These are phyloP conservation scores for Mortierella antarctica DNA, from an alignment of 192 early-diverging fungal species.

Conservation along the genomic window DNA sequence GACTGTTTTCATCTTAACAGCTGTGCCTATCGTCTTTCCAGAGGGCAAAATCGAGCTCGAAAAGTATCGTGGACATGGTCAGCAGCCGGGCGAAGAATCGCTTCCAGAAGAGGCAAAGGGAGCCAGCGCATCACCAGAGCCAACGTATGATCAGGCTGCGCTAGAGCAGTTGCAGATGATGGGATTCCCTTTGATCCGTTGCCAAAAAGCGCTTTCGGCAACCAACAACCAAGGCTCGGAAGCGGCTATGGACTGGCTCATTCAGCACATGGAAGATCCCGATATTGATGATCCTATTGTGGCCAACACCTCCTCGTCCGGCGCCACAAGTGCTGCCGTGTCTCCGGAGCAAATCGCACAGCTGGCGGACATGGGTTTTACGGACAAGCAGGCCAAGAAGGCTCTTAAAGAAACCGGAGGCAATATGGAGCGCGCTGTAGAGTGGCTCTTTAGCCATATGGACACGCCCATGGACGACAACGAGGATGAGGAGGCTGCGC, in stretches of 20 bases:
- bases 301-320: neutral
- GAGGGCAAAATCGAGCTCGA: slow-evolving; percentile 70
- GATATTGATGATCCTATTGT: slow-evolving; percentile 83
- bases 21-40: slow-evolving; percentile 68
- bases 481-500: slow-evolving; percentile 4
- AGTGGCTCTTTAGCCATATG: slow-evolving; percentile 93
- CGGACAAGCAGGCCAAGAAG: slow-evolving; percentile 76
- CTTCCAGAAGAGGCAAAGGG: slow-evolving; percentile 76
- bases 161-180: slow-evolving; percentile 88
- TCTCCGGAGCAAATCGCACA: slow-evolving; percentile 59
- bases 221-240: slow-evolving; percentile 88
- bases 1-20: slow-evolving; percentile 23
- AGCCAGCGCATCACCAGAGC: slow-evolving; percentile 32
- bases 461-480: slow-evolving; percentile 71
- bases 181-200: slow-evolving; percentile 92
- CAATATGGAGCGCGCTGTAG: slow-evolving; percentile 91
- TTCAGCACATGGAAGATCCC: slow-evolving; percentile 98
- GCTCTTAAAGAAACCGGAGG: slow-evolving; percentile 86
- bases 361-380: slow-evolving; percentile 95
- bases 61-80: slow-evolving; percentile 73
- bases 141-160: slow-evolving; percentile 70
- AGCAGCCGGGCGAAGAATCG: slow-evolving; percentile 72
- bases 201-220: slow-evolving; percentile 82
- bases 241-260: slow-evolving; percentile 93
- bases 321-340: slow-evolving; percentile 20